Base-by-base conservation (phyloP, 371 early-diverging fungal species). In the Apophysomyces elegans region DNA sequence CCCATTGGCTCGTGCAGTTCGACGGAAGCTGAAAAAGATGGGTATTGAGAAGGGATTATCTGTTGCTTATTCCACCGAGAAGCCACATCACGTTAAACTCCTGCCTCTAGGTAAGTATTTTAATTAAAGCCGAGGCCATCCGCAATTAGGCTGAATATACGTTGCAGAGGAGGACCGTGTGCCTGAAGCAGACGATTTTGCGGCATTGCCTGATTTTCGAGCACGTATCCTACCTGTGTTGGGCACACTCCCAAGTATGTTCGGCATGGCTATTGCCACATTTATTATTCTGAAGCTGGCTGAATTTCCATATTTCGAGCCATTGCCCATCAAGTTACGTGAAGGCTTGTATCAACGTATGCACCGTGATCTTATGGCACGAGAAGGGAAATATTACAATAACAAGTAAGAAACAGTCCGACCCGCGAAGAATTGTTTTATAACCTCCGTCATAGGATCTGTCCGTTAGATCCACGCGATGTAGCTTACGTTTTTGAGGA, bases 41-140 rank as follows among this genome's bases (percentile, higher is more conserved):
- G 91, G 91, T 6, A 87, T 97, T 38, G 84, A 88, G 9, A 71
- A 75, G 39, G 95, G 93, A 6, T 83, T 96, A 1, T 78, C 92
- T 13, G 97, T 96, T 1, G 96, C 94, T 35, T 97, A 96, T 73
- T 95, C 96, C 11, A 91, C 93, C 5, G 98, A 97, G 67, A 95
- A 94, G 67, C 95, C 94, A 9, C 68, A 76, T 62, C 85, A 86
- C 45, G 92, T 96, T 41, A 93, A 91, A 68, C 78, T 97, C 5
- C 67, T 96, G 13, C 90, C 93, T 14, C 69, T 93, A 47, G 85
- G 83, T 80, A 73, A 63, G 56, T 35, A 8, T 7, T 63, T 26
- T 26, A 26, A 26, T 26, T 2, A 26, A 0, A 26, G 2, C 32
- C 2, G 32, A 26, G 32, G 32, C 32, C 32, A 26, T 26, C 32